phyloP scores from a whole-genome alignment of 768 basidiomycete species.

The Termitomyces sp. region DNA sequence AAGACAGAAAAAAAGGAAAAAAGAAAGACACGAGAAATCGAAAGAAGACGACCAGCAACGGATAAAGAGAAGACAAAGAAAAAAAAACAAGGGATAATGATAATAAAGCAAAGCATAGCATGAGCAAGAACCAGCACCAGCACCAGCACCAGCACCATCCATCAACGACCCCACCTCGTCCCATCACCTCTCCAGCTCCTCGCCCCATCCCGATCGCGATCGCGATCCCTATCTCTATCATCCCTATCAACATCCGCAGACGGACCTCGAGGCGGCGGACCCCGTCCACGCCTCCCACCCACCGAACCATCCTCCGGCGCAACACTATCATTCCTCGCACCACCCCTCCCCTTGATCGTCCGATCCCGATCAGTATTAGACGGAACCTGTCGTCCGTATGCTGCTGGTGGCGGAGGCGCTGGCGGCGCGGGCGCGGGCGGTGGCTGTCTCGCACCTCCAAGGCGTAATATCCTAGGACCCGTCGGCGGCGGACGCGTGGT shows the following conservation, averaged over 20 bases:
- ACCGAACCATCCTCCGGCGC: neutral
- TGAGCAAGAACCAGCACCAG: neutral
- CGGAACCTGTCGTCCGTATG: neutral
- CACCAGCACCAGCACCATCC: neutral
- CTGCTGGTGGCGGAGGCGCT: too few species aligned
- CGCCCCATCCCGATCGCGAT: neutral
- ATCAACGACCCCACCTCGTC: neutral
- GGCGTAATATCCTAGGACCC: slow-evolving; percentile 4
- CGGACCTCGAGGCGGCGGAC: neutral
- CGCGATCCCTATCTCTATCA: neutral
- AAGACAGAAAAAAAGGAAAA: neutral
- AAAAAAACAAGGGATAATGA: neutral
- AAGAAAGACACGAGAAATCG: neutral
- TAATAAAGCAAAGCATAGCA: slow-evolving; percentile 2
- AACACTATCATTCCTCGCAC: neutral
- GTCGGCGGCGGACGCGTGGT: slow-evolving; percentile 7
- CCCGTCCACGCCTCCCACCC: neutral
- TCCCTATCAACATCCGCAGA: slow-evolving; percentile 1
- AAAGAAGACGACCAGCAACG: neutral
- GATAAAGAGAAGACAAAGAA: neutral
- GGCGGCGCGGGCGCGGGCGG: neutral
- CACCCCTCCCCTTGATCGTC: neutral
- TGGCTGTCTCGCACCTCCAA: neutral
- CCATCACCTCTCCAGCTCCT: neutral
- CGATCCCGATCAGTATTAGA: neutral